Evolutionary conservation across 495 filamentous ascomycete genomes (phyloP).

Genomic region (Jackrogersella minutella): DNA sequence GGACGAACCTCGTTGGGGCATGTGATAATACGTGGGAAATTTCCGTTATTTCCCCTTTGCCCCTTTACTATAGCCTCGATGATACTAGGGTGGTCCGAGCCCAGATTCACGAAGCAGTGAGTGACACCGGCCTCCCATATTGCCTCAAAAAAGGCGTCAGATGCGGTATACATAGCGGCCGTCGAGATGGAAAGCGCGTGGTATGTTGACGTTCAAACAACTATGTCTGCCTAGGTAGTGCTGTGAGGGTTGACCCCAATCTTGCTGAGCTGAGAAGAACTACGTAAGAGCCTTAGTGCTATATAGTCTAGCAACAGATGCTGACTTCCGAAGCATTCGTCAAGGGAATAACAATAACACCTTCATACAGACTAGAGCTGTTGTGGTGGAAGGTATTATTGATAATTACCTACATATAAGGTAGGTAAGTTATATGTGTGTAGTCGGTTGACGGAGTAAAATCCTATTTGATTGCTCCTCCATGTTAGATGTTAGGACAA

Average conservation of each 20-base stretch:
- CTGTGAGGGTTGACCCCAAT: conserved; percentile 3
- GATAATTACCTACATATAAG: not conserved
- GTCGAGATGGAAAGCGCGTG: conserved; percentile 10
- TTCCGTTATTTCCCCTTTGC: conserved; percentile 65
- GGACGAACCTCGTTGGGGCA: conserved; percentile 83
- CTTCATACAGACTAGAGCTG: conserved; percentile 13
- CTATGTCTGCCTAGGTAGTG: conserved; percentile 14
- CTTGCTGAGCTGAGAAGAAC: not conserved
- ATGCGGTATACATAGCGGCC: conserved; percentile 57
- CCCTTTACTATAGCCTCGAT: conserved; percentile 97
- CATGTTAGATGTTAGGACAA: conserved; percentile 3
- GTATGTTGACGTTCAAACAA: not conserved
- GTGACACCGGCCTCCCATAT: conserved; percentile 91
- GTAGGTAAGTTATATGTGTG: too few relatives aligned
- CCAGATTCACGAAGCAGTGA: conserved; percentile 93
- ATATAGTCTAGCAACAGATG: conserved; percentile 11
- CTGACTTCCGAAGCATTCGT: not conserved
- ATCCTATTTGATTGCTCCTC: conserved; percentile 13
- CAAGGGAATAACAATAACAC: not conserved
- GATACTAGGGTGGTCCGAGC: conserved; percentile 91
- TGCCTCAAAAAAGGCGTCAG: conserved; percentile 91
- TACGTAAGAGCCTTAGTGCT: not conserved
- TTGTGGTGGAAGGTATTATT: conserved; percentile 2
- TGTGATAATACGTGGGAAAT: conserved; percentile 88
- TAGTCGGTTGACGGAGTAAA: not conserved